Evolutionary conservation across 78 protist species (phyloP).

Genomic region (Emiliania huxleyi): DNA sequence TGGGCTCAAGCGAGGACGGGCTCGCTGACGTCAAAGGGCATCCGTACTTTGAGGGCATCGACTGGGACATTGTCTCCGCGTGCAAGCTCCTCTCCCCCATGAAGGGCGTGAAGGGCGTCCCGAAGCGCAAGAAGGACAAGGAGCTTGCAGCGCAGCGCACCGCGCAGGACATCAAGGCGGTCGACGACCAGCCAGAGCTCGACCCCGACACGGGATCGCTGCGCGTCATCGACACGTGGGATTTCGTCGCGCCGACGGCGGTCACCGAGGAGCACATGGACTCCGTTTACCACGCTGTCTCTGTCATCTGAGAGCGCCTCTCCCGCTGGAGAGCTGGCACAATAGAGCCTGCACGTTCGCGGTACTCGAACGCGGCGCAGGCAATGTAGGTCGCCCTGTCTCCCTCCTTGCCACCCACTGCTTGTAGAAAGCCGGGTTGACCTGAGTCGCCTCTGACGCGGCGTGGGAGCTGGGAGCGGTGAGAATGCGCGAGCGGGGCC

Average conservation of each 20-base stretch:
- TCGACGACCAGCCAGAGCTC: background rate
- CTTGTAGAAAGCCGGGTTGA: too few relatives aligned
- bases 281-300: background rate
- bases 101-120: background rate
- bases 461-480: too few relatives aligned
- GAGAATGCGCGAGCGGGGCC: too few relatives aligned
- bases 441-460: too few relatives aligned
- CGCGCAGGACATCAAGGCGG: background rate
- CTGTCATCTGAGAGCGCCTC: background rate
- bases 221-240: background rate
- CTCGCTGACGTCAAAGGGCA: background rate
- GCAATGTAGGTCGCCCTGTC: too few relatives aligned
- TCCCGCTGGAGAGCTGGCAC: too few relatives aligned
- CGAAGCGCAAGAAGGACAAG: conserved; percentile 8
- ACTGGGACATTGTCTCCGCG: background rate
- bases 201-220: too few relatives aligned
- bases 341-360: too few relatives aligned
- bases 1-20: background rate
- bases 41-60: background rate
- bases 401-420: too few relatives aligned
- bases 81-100: background rate
- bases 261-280: background rate
- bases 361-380: too few relatives aligned
- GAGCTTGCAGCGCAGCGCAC: conserved; percentile 5
- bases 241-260: background rate